Evolutionary conservation across 768 basidiomycete species (phyloP).

Genomic region (Hydnomerulius pinastri): DNA sequence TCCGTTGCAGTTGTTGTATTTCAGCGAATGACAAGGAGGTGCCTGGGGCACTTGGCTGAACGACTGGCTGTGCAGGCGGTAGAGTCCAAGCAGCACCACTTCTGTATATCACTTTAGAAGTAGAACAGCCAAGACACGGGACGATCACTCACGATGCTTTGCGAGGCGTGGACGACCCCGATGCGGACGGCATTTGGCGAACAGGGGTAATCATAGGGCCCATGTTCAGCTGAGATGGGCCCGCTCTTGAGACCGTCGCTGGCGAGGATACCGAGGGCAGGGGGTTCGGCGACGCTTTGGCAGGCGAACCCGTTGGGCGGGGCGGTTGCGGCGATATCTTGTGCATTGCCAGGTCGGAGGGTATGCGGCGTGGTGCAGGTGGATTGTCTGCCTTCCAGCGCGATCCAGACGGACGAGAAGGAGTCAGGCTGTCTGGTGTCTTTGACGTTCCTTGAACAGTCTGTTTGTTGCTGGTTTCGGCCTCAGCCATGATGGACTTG

Average conservation of each 20-base stretch:
- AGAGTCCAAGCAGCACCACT: slow-evolving; percentile 62
- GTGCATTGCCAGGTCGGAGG: slow-evolving; percentile 10
- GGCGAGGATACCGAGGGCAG: slow-evolving; percentile 19
- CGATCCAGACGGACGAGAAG: slow-evolving; percentile 2
- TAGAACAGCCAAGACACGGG: neutral
- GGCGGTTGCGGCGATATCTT: slow-evolving; percentile 1
- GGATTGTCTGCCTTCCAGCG: slow-evolving; percentile 8
- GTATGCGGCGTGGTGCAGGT: slow-evolving; percentile 8
- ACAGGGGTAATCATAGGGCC: slow-evolving; percentile 70
- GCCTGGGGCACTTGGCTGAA: slow-evolving; percentile 27
- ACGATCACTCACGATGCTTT: slow-evolving; percentile 49
- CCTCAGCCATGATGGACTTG: slow-evolving; percentile 84
- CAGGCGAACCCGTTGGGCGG: neutral
- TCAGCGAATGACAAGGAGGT: slow-evolving; percentile 67
- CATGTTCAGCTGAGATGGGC: slow-evolving; percentile 35
- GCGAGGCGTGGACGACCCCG: slow-evolving; percentile 35
- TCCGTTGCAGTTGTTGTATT: slow-evolving; percentile 80
- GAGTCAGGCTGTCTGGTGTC: slow-evolving; percentile 1
- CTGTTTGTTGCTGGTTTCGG: slow-evolving; percentile 39
- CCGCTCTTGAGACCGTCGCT: slow-evolving; percentile 24
- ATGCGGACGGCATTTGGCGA: slow-evolving; percentile 40
- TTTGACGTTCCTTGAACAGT: neutral
- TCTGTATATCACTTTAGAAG: slow-evolving; percentile 7
- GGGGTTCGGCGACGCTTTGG: slow-evolving; percentile 9
- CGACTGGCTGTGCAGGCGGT: slow-evolving; percentile 51